phyloP scores from a whole-genome alignment of 208 protist genomes.

The Angomonas deanei region DNA sequence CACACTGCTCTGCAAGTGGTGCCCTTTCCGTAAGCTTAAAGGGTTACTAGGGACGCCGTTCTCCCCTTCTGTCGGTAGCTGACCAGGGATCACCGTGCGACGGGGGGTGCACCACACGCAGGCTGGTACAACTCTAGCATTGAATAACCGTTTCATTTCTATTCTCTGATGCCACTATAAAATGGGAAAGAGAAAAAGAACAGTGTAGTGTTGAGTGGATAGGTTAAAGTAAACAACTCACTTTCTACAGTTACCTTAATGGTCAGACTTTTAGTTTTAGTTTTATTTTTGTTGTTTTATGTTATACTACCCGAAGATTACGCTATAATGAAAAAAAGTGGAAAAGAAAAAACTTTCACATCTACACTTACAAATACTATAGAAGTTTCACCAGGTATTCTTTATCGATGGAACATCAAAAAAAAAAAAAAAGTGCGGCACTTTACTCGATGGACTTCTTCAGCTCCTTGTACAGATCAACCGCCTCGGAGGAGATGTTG shows the following conservation, averaged over 20 bases:
- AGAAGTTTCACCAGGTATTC: no score
- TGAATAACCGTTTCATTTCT: no score
- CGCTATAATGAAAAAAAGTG: background rate
- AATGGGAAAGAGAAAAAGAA: slow-evolving; percentile 9
- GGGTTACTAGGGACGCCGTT: slow-evolving; percentile 7
- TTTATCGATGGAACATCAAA: no score
- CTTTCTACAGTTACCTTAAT: background rate
- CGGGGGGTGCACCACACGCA: background rate
- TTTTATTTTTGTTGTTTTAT: slow-evolving; percentile 3
- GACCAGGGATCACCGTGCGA: slow-evolving; percentile 43
- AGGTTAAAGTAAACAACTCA: background rate
- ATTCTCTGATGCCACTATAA: no score
- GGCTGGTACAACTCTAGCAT: no score
- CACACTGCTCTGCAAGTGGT: slow-evolving; percentile 73
- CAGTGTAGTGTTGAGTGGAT: no score
- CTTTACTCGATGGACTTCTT: slow-evolving; percentile 51
- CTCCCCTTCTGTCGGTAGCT: slow-evolving; percentile 40
- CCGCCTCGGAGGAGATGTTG: slow-evolving; percentile 26
- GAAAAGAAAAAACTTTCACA: background rate
- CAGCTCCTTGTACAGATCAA: slow-evolving; percentile 66
- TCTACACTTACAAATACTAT: no score
- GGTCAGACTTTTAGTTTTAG: background rate
- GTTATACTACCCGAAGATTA: no score
- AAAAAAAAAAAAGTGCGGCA: no score
- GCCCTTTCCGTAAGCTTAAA: slow-evolving; percentile 58